These are phyloP conservation scores for Melastoma candidum DNA, from an alignment of 441 rosid genomes.

Conservation along the genomic window DNA sequence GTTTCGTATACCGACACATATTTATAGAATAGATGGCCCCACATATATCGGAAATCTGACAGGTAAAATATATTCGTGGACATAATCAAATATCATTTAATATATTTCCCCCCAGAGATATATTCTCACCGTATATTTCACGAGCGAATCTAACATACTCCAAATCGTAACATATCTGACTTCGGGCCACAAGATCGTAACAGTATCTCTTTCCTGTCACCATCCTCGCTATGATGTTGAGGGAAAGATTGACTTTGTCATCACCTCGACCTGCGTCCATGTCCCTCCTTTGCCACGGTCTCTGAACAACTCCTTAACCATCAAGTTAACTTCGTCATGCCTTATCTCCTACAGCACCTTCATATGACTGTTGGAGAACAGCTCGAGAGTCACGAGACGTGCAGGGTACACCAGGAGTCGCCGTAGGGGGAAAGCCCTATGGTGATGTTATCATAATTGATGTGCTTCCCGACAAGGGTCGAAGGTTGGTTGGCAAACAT, in stretches of 20 bases:
- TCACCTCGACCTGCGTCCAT: neutral
- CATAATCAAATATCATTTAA: no score
- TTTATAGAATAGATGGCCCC: no score
- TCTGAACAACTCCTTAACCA: neutral
- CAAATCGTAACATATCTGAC: no score
- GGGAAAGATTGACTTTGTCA: neutral
- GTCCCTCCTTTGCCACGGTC: neutral
- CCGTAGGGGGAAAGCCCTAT: conserved; percentile 1
- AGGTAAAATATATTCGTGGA: no score
- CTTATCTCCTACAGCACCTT: neutral
- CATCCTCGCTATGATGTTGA: neutral
- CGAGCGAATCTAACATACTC: no score
- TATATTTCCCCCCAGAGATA: no score
- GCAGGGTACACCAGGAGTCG: neutral
- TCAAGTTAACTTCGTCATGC: neutral
- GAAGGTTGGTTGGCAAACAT: neutral
- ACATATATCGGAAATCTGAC: no score
- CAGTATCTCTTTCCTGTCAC: neutral
- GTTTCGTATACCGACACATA: no score
- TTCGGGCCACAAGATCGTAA: no score
- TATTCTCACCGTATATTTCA: no score
- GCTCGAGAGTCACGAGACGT: neutral
- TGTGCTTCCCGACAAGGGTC: conserved; percentile 1
- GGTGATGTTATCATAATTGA: neutral
- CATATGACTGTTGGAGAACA: neutral